Base-by-base conservation (phyloP, 495 filamentous ascomycete species). In the Penicillium samsonianum region DNA sequence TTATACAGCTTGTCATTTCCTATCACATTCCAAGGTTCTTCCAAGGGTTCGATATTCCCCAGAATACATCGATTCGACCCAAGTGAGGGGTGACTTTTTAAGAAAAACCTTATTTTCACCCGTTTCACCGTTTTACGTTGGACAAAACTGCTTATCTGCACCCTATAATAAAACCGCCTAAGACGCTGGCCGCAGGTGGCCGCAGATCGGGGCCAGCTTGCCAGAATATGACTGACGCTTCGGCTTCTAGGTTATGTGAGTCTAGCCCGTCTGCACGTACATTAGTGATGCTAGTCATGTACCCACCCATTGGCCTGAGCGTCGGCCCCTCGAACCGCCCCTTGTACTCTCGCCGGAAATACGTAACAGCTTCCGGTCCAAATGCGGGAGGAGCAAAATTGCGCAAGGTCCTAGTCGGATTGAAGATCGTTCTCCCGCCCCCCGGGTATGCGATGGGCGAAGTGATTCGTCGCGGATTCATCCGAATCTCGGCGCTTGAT, bases 231-330 rank as follows among this genome's bases (percentile, higher is more conserved):
- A 25, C 7, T 14, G 14, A 19, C 12, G 28, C 19, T 33, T 33
- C 30, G 30, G 47, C 28, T 35, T 22, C 28, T 35, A 16, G 5
- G 3, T 37, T 23, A 12, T 16, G 20, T 6, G 31, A 37, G 31
- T 37, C 47, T 37, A 50, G 47, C 17, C 47, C 31, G 4, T 37
- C 35, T 12, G 37, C 50, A 42, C 25, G 10, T 42, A 31, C 37
- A 42, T 53, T 28, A 20, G 49, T 6, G 25, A 42, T 22, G 10
- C 31, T 14, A 37, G 26, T 50, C 17, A 38, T 41, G 60, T 58
- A 59, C 40, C 61, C 64, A 60, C 60, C 50, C 35, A 28, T 28
- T 65, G 64, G 64, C 45, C 61, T 67, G 61, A 61, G 61, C 60
- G 60, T 55, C 54, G 60, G 48, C 60, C 42, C 43, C 20, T 37